These are phyloP conservation scores for Neonectria faginata DNA, from an alignment of 2,329 filamentous ascomycete genomes.

Conservation along the genomic window DNA sequence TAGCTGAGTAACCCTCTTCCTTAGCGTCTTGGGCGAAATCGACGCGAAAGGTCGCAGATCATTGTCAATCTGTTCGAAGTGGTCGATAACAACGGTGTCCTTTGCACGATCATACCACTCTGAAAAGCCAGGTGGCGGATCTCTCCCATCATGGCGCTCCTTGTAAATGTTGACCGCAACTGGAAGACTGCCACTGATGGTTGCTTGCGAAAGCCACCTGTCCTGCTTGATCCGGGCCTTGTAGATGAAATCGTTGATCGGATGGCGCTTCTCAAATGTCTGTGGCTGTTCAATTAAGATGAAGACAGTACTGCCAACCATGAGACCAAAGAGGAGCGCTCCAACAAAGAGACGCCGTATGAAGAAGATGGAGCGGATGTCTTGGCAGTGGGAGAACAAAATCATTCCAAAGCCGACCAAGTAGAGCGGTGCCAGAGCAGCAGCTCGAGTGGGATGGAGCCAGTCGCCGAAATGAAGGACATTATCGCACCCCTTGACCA, in stretches of 20 bases:
- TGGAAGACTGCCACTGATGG: constrained; percentile 59
- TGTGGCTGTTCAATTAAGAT: constrained; percentile 48
- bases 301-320: constrained; percentile 54
- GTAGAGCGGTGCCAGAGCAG: constrained; percentile 54
- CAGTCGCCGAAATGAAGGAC: constrained; percentile 57
- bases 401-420: constrained; percentile 56
- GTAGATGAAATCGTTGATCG: constrained; percentile 63
- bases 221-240: constrained; percentile 59
- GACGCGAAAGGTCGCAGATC: constrained; percentile 84
- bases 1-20: constrained; percentile 64
- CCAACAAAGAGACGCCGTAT: constrained; percentile 56
- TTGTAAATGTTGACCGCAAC: constrained; percentile 63
- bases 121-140: constrained; percentile 84
- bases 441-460: constrained; percentile 54
- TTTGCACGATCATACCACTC: constrained; percentile 85
- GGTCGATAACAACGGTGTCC: constrained; percentile 80
- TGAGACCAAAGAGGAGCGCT: constrained; percentile 52
- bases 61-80: constrained; percentile 82
- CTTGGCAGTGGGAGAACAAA: constrained; percentile 57
- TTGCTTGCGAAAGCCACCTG: constrained; percentile 62
- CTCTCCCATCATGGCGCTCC: constrained; percentile 68
- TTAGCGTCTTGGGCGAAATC: constrained; percentile 74
- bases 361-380: constrained; percentile 57
- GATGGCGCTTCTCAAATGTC: constrained; percentile 54
- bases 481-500: constrained; percentile 51